Evolutionary conservation across 768 basidiomycete species (phyloP).

Genomic region (Mycena haematopus): DNA sequence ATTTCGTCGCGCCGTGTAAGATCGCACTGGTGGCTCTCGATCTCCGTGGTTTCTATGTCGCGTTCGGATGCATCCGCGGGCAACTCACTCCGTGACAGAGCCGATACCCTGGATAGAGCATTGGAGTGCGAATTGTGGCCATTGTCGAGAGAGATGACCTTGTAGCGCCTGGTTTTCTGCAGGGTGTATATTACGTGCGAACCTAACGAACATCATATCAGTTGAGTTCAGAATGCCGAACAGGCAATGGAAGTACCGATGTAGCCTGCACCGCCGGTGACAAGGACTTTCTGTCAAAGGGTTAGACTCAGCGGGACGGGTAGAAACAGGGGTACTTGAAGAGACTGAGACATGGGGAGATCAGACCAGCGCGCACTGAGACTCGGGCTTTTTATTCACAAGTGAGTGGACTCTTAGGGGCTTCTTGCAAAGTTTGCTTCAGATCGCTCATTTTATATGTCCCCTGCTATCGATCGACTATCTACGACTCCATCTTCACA

Average conservation of each 20-base stretch:
- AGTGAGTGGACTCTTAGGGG: conserved; percentile 4
- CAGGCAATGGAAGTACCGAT: conserved; percentile 28
- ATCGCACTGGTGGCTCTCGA: conserved; percentile 76
- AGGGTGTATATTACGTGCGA: conserved; percentile 92
- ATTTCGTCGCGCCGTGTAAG: conserved; percentile 77
- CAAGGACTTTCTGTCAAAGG: conserved; percentile 22
- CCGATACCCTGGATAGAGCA: conserved; percentile 76
- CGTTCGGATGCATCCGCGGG: conserved; percentile 66
- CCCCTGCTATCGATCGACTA: conserved; percentile 36
- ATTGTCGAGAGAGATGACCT: conserved; percentile 95
- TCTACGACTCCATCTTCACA: conserved; percentile 53
- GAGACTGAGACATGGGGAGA: conserved; percentile 32
- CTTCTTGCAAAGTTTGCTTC: not conserved
- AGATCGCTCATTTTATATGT: conserved; percentile 16
- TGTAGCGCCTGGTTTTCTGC: conserved; percentile 87
- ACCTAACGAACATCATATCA: conserved; percentile 52
- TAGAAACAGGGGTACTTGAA: conserved; percentile 6
- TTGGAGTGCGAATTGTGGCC: conserved; percentile 87
- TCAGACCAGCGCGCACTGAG: not conserved
- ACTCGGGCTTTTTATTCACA: not conserved
- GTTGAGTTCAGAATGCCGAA: conserved; percentile 1
- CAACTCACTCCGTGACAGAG: conserved; percentile 80
- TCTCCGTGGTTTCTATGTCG: conserved; percentile 74
- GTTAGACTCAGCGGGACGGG: conserved; percentile 6
- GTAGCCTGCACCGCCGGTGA: conserved; percentile 28